Evolutionary conservation across 768 basidiomycete species (phyloP).

Genomic region (Suillus subaureus): DNA sequence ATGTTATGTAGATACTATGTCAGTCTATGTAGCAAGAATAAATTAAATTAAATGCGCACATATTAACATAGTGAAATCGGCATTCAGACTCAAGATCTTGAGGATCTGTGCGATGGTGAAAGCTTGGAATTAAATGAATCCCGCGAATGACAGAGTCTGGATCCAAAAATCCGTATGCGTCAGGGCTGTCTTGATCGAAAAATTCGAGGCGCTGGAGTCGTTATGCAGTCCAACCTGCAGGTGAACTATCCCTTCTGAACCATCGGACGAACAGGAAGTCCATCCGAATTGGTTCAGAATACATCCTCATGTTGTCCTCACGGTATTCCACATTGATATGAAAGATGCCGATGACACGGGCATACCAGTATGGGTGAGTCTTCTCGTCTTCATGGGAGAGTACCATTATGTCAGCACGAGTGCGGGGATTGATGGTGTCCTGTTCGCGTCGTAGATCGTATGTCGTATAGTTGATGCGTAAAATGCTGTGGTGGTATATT

Average conservation of each 20-base stretch:
- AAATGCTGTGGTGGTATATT: slow-evolving; percentile 30
- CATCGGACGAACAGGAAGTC: slow-evolving; percentile 46
- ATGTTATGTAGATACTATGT: not conserved
- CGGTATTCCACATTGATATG: slow-evolving; percentile 13
- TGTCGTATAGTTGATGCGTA: slow-evolving; percentile 35
- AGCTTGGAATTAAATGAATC: slow-evolving; percentile 45
- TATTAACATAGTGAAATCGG: slow-evolving; percentile 32
- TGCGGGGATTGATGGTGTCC: slow-evolving; percentile 18
- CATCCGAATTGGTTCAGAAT: slow-evolving; percentile 19
- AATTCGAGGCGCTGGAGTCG: slow-evolving; percentile 42
- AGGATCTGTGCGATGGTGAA: slow-evolving; percentile 20
- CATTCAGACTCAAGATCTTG: slow-evolving; percentile 27
- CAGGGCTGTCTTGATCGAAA: slow-evolving; percentile 24
- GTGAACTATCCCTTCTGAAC: slow-evolving; percentile 32
- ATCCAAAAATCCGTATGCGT: slow-evolving; percentile 48
- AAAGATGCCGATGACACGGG: slow-evolving; percentile 26
- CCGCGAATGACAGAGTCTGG: slow-evolving; percentile 41
- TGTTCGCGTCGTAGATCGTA: slow-evolving; percentile 22
- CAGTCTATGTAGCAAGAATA: not conserved
- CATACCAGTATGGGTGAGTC: slow-evolving; percentile 41
- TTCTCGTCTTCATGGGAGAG: not conserved
- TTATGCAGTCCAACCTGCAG: slow-evolving; percentile 27
- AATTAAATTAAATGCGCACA: slow-evolving; percentile 14
- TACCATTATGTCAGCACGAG: slow-evolving; percentile 36
- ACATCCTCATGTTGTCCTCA: not conserved